Percentiles rank a stretch among this genome's conserved stretches.
These are phyloP conservation scores for Orychophragmus violaceus DNA, from an alignment of 345 rosid species.

Conservation along the genomic window DNA sequence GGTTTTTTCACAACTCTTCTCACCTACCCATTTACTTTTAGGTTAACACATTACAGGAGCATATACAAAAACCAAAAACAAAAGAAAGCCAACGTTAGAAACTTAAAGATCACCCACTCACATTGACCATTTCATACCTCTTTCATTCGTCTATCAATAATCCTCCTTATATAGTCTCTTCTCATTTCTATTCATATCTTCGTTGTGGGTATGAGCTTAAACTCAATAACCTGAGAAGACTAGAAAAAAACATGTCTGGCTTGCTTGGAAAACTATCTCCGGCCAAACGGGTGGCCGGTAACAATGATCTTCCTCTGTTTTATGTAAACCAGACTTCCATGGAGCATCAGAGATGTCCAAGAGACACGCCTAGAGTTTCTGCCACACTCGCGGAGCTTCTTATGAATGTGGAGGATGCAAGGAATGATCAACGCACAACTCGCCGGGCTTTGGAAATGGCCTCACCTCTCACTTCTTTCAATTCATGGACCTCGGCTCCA, in stretches of 20 bases:
- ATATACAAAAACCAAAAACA: constrained; percentile 12
- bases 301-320: constrained; percentile 37
- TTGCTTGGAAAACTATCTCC: constrained; percentile 27
- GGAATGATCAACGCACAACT: background rate
- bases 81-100: constrained; percentile 37
- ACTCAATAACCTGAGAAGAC: background rate
- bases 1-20: constrained; percentile 30
- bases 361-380: too few species aligned
- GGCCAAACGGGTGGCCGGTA: constrained; percentile 25
- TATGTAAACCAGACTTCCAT: constrained; percentile 21
- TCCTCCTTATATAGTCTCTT: constrained; percentile 19
- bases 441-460: constrained; percentile 33
- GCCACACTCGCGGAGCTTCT: too few species aligned
- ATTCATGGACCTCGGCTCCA: constrained; percentile 31
- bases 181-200: constrained; percentile 19
- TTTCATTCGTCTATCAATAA: constrained; percentile 23
- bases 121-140: constrained; percentile 36
- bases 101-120: constrained; percentile 47
- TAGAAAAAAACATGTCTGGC: constrained; percentile 29
- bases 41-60: constrained; percentile 13
- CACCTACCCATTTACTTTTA: constrained; percentile 42
- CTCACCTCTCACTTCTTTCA: constrained; percentile 37
- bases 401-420: too few species aligned
- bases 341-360: constrained; percentile 32
- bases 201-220: constrained; percentile 22